Evolutionary conservation across 768 basidiomycete genomes (phyloP).

Genomic region (Paxillus ammoniavirescens): DNA sequence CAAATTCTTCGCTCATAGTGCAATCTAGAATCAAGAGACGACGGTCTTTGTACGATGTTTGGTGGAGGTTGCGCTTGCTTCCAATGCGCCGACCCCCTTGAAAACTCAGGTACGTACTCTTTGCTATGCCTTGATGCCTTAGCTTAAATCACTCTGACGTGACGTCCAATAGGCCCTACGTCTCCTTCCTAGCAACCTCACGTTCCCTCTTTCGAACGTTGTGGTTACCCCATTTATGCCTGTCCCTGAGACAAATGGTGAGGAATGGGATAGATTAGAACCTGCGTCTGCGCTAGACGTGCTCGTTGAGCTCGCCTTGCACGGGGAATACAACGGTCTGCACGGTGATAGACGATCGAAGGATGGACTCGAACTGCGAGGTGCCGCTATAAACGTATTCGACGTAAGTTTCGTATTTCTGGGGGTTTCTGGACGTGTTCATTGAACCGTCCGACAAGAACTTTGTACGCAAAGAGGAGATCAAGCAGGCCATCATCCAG

Average conservation of each 20-base stretch:
- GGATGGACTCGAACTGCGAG: slow-evolving; percentile 72
- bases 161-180: slow-evolving; percentile 45
- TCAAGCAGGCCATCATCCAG: slow-evolving; percentile 64
- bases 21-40: slow-evolving; percentile 52
- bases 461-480: slow-evolving; percentile 73
- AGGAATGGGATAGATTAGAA: slow-evolving; percentile 91
- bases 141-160: slow-evolving; percentile 27
- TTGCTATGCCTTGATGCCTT: slow-evolving; percentile 2
- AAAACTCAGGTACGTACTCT: slow-evolving; percentile 71
- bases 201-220: slow-evolving; percentile 65
- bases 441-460: slow-evolving; percentile 43
- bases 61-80: slow-evolving; percentile 84
- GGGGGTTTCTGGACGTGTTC: not conserved
- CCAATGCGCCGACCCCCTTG: slow-evolving; percentile 86
- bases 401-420: slow-evolving; percentile 54
- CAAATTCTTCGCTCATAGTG: slow-evolving; percentile 1
- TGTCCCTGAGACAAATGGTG: slow-evolving; percentile 79
- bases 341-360: slow-evolving; percentile 56
- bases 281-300: slow-evolving; percentile 78
- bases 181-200: slow-evolving; percentile 52
- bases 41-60: slow-evolving; percentile 71
- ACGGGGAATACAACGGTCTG: slow-evolving; percentile 83
- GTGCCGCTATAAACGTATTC: slow-evolving; percentile 77
- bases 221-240: slow-evolving; percentile 72
- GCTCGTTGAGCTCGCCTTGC: slow-evolving; percentile 76